Conservation (phyloP, 225 moss, liverwort and hornwort species). For the Physcomitrellopsis africana region DNA sequence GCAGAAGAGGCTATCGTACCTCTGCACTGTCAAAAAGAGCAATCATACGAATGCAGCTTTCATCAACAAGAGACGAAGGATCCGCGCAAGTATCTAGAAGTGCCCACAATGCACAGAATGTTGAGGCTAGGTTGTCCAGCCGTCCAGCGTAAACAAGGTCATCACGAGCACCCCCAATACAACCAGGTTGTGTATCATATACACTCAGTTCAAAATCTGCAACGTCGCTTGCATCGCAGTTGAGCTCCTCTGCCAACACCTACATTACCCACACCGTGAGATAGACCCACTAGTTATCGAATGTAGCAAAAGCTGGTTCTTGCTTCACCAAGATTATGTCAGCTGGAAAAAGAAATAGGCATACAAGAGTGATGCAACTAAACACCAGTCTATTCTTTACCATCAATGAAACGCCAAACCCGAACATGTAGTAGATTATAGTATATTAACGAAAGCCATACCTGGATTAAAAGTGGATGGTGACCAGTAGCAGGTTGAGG, state of each 20-base stretch:
- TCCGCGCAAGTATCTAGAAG: constrained; percentile 71
- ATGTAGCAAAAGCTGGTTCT: constrained; percentile 1
- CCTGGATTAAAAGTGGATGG: constrained; percentile 84
- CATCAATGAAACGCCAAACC: background rate
- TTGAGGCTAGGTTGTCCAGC: constrained; percentile 79
- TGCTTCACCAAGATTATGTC: background rate
- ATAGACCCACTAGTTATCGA: constrained; percentile 1
- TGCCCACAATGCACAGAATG: constrained; percentile 84
- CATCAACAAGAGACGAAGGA: constrained; percentile 61
- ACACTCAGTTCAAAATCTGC: constrained; percentile 87
- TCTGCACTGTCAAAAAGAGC: constrained; percentile 87
- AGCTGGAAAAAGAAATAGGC: no score
- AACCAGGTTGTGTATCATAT: constrained; percentile 79
- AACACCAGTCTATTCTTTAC: constrained; percentile 1
- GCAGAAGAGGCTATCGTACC: constrained; percentile 37
- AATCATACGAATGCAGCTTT: constrained; percentile 75
- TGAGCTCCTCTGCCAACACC: constrained; percentile 81
- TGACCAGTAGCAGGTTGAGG: constrained; percentile 61
- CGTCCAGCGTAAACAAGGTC: constrained; percentile 82
- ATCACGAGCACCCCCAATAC: constrained; percentile 81
- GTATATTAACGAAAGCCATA: constrained; percentile 13
- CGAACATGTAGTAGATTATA: constrained; percentile 4
- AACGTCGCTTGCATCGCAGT: constrained; percentile 75
- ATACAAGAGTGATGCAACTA: background rate
- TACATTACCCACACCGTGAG: constrained; percentile 41